Evolutionary conservation across 1,139 yeast genomes (phyloP), one percentile per base, ranked within the genome.

Genomic region (Blastobotrys ciferrii): DNA sequence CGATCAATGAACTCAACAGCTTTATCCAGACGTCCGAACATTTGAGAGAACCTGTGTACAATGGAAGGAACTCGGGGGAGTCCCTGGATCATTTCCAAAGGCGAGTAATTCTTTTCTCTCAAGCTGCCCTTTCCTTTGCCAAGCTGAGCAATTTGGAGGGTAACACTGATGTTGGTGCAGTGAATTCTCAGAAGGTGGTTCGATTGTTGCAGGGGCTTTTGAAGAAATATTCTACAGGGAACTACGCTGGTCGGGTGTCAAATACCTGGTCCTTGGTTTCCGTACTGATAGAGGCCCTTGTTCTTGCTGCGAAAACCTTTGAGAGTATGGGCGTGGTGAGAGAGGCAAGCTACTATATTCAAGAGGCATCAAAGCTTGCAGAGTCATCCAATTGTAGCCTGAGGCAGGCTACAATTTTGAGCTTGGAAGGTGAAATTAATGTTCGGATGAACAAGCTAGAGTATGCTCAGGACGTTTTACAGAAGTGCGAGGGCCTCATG

Each of bases 291-390:
- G 56, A 55, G 30, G 49, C 55, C 6, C 58, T 53, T 39, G 51
- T 54, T 11, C 39, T 42, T 12, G 32, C 56, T 4, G 58, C 64
- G 1, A 50, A 49, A 45, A 48, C 53, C 4, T 58, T 55, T 46
- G 65, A 61, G 42, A 45, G 47, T 13, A 51, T 56, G 7, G 65
- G 65, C 31, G 48, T 59, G 17, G 53, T 52, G 13, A 48, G 57
- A 23, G 58, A 55, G 37, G 56, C 65, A 1, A 43, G 44, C 20
- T 56, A 57, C 41, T 58, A 59, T 43, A 49, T 58, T 17, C 53
- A 52, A 7, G 63, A 60, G 42, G 63, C 61, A 1, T 44, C 54
- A 2, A 54, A 54, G 41, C 42, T 58, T 14, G 57, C 63, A 2
- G 48, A 48, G 25, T 45, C 53, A 6, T 42, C 53, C 6, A 51